Conservation (phyloP, 495 filamentous ascomycete species). For the Penicillium samsonianum region DNA sequence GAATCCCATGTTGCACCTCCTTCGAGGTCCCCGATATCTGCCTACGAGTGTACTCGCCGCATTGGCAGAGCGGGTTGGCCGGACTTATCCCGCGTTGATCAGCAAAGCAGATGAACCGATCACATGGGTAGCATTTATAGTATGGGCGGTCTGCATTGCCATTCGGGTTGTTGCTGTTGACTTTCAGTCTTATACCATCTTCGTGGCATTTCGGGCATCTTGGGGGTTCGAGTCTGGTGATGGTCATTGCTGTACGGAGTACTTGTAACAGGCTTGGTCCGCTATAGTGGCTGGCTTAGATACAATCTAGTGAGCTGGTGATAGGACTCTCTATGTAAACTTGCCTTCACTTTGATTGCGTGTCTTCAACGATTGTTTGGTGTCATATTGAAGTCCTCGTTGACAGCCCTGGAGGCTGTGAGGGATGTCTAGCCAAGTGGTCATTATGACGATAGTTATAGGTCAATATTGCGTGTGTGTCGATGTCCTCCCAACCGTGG, state of each 20-base stretch:
- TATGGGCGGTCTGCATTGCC: conserved; percentile 15
- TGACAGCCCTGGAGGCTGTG: not conserved
- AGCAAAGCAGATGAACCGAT: conserved; percentile 8
- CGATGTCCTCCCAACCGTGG: too few relatives aligned
- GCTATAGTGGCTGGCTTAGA: not conserved
- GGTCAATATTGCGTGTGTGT: not conserved
- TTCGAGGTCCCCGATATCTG: conserved; percentile 1
- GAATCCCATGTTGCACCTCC: conserved; percentile 1
- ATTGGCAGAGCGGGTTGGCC: conserved; percentile 9
- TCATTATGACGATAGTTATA: not conserved
- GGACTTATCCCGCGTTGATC: conserved; percentile 12
- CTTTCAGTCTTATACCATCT: not conserved
- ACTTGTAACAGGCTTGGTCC: not conserved
- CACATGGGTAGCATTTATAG: conserved; percentile 8
- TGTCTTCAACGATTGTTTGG: not conserved
- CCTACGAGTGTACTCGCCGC: conserved; percentile 7
- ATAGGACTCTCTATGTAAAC: too few relatives aligned
- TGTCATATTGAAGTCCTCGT: not conserved
- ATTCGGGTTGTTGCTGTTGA: conserved; percentile 3
- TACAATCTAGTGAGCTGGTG: not conserved
- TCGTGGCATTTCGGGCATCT: not conserved
- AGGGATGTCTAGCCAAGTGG: not conserved
- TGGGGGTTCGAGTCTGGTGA: not conserved
- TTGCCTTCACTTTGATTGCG: not conserved
- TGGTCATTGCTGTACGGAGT: not conserved